phyloP scores from a whole-genome alignment of 305 asterid species.

The Withania somnifera region DNA sequence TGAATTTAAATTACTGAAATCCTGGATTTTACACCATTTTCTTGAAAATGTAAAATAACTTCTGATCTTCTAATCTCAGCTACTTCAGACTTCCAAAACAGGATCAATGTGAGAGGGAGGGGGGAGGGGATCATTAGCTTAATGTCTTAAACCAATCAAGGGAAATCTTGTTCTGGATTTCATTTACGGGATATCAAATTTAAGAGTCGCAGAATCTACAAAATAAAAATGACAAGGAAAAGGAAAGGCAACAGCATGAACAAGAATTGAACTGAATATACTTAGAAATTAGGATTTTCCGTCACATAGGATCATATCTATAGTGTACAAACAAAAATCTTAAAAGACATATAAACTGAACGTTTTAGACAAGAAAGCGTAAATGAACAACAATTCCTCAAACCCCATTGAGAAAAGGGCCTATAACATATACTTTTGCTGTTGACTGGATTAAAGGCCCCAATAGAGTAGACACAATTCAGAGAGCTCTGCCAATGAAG shows the following conservation, averaged over 20 bases:
- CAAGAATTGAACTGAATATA: background rate
- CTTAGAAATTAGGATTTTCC: background rate
- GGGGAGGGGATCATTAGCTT: background rate
- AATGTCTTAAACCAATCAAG: background rate
- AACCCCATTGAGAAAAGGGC: background rate
- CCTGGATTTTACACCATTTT: background rate
- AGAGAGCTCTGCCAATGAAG: constrained; percentile 15
- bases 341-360: background rate
- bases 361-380: background rate
- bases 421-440: background rate
- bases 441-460: background rate
- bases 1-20: background rate
- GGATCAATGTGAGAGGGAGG: background rate
- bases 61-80: background rate
- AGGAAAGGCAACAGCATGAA: background rate
- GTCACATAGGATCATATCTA: background rate
- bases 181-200: background rate
- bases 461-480: background rate
- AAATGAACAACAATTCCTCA: background rate
- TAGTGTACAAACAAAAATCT: background rate
- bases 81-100: background rate
- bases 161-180: background rate
- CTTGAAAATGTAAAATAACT: background rate
- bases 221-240: background rate
- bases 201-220: background rate